Evolutionary conservation across 768 basidiomycete genomes (phyloP).

Genomic region (Agrocybe praecox): DNA sequence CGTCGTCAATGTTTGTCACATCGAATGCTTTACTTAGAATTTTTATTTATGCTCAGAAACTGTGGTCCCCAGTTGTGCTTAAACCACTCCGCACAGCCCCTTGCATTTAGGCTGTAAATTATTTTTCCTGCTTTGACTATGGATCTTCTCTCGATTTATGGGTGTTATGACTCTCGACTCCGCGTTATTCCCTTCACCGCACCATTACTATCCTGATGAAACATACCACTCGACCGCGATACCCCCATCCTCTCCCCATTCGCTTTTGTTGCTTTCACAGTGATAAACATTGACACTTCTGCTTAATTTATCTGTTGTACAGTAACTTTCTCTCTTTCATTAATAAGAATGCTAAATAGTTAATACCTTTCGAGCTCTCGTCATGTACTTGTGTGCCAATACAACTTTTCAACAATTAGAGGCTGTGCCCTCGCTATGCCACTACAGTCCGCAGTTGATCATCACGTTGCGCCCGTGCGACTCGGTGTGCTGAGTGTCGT

Average conservation of each 20-base stretch:
- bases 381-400: too few species aligned
- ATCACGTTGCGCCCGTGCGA: too few species aligned
- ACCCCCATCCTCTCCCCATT: background rate
- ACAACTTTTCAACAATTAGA: too few species aligned
- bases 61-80: slow-evolving; percentile 14
- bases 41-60: slow-evolving; percentile 7
- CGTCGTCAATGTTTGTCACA: slow-evolving; percentile 7
- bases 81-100: slow-evolving; percentile 14
- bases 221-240: background rate
- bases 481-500: too few species aligned
- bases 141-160: background rate
- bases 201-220: background rate
- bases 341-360: background rate
- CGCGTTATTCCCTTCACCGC: background rate
- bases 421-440: too few species aligned
- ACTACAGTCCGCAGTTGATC: too few species aligned
- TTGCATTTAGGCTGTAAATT: slow-evolving; percentile 4
- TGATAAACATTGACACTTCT: background rate
- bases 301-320: slow-evolving; percentile 7
- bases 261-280: background rate
- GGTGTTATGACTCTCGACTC: background rate
- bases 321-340: slow-evolving; percentile 2
- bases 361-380: background rate
- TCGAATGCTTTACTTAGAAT: background rate
- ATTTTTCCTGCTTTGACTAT: background rate